Evolutionary conservation across 2,329 filamentous ascomycete species (phyloP).

Genomic region (Zymoseptoria crescenta): DNA sequence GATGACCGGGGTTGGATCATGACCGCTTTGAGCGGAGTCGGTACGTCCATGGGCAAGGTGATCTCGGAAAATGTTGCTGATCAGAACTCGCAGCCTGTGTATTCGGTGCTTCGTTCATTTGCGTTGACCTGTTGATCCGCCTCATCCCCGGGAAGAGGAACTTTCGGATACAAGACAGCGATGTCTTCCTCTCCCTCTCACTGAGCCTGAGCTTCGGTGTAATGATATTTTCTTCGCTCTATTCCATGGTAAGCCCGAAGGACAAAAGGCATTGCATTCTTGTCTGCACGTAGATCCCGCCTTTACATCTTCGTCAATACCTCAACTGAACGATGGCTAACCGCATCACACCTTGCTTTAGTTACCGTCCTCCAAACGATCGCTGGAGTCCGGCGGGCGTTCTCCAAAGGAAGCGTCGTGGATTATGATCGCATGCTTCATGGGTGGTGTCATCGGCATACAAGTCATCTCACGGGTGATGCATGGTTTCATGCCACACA

Average conservation of each 20-base stretch:
- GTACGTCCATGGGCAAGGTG: conserved; percentile 34
- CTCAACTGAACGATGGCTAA: conserved; percentile 20
- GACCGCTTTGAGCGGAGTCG: conserved; percentile 71
- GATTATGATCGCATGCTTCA: conserved; percentile 61
- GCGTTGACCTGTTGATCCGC: conserved; percentile 69
- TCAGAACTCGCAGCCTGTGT: conserved; percentile 43
- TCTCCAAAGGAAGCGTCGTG: conserved; percentile 60
- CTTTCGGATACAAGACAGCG: conserved; percentile 86
- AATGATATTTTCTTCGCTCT: conserved; percentile 56
- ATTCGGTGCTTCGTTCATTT: conserved; percentile 76
- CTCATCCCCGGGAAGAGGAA: conserved; percentile 63
- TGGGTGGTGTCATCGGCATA: conserved; percentile 66
- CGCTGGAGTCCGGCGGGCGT: conserved; percentile 63
- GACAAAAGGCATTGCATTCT: too few relatives aligned
- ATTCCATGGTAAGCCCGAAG: neutral
- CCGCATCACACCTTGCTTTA: neutral
- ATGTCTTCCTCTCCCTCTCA: conserved; percentile 76
- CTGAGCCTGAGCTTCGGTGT: conserved; percentile 91
- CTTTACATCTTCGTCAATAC: too few relatives aligned
- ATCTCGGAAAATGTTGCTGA: neutral
- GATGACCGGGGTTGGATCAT: conserved; percentile 93
- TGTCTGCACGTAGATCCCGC: too few relatives aligned
- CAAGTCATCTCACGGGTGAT: conserved; percentile 64
- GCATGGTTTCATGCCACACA: conserved; percentile 67
- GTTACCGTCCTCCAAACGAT: conserved; percentile 76